Percentiles rank a stretch among this genome's conserved stretches.
phyloP scores from a whole-genome alignment of 257 asterid genomes.

The Salvia hispanica region DNA sequence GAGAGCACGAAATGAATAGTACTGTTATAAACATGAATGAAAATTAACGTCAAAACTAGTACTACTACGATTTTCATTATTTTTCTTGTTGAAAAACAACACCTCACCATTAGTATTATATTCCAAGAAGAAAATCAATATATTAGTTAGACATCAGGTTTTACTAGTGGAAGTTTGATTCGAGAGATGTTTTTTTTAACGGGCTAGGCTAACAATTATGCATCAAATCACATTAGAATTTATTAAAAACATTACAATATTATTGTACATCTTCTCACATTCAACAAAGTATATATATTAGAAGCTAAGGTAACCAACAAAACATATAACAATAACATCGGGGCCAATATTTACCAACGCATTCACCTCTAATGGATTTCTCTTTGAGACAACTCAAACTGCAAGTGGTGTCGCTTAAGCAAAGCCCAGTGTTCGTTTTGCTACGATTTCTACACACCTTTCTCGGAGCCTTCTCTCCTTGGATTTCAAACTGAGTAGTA shows the following conservation, averaged over 20 bases:
- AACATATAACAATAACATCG: conserved; percentile 1
- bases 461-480: background rate
- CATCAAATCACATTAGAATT: too few relatives aligned
- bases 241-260: background rate
- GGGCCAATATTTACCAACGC: background rate
- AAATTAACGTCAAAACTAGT: too few relatives aligned
- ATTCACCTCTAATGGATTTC: background rate
- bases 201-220: too few relatives aligned
- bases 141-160: too few relatives aligned
- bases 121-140: too few relatives aligned
- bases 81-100: too few relatives aligned
- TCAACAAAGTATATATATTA: background rate
- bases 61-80: too few relatives aligned
- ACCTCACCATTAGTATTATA: too few relatives aligned
- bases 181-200: too few relatives aligned
- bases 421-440: background rate
- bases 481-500: background rate
- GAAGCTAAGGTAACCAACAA: background rate
- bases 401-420: background rate
- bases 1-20: too few relatives aligned
- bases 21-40: too few relatives aligned
- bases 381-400: background rate
- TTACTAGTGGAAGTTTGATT: too few relatives aligned
- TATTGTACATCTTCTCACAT: background rate
- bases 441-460: background rate